Evolutionary conservation across 441 rosid genomes (phyloP).

Genomic region (Corymbia calophylla): DNA sequence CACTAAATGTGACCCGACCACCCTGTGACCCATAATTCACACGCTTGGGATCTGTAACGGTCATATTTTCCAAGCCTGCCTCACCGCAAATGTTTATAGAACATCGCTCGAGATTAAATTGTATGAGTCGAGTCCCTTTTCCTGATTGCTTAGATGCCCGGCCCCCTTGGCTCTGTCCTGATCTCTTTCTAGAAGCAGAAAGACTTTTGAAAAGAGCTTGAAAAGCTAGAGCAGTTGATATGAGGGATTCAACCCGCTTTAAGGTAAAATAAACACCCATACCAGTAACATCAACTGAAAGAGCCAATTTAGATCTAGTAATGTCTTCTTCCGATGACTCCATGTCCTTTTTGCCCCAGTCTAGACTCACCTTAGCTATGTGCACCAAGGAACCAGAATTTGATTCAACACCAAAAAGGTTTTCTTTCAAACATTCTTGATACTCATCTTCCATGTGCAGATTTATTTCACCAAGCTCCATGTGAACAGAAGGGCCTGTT

Average conservation of each 20-base stretch:
- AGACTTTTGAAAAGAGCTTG: slow-evolving; percentile 63
- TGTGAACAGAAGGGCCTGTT: slow-evolving; percentile 68
- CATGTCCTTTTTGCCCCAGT: slow-evolving; percentile 82
- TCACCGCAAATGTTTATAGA: slow-evolving; percentile 70
- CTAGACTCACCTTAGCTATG: slow-evolving; percentile 86
- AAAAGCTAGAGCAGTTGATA: slow-evolving; percentile 69
- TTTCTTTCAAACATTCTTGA: slow-evolving; percentile 82
- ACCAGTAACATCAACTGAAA: slow-evolving; percentile 84
- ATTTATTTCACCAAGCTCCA: slow-evolving; percentile 97
- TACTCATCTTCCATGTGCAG: slow-evolving; percentile 93
- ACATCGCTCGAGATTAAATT: slow-evolving; percentile 80
- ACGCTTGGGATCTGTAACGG: slow-evolving; percentile 86
- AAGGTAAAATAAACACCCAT: slow-evolving; percentile 69
- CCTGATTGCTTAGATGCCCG: slow-evolving; percentile 65
- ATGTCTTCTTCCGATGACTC: slow-evolving; percentile 59
- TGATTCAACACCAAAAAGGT: slow-evolving; percentile 81
- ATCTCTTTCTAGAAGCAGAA: slow-evolving; percentile 52
- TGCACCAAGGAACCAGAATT: slow-evolving; percentile 92
- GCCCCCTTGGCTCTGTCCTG: slow-evolving; percentile 36
- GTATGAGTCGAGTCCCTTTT: slow-evolving; percentile 76
- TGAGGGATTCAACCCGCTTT: slow-evolving; percentile 75
- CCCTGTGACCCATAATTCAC: slow-evolving; percentile 99
- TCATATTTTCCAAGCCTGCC: slow-evolving; percentile 57
- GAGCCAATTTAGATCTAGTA: slow-evolving; percentile 62
- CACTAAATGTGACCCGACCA: slow-evolving; percentile 61